A percentile compares a stretch with the other conserved stretches of the same genome.
Evolutionary conservation across 306 rosid genomes (phyloP).

Genomic region (Corylus americana): DNA sequence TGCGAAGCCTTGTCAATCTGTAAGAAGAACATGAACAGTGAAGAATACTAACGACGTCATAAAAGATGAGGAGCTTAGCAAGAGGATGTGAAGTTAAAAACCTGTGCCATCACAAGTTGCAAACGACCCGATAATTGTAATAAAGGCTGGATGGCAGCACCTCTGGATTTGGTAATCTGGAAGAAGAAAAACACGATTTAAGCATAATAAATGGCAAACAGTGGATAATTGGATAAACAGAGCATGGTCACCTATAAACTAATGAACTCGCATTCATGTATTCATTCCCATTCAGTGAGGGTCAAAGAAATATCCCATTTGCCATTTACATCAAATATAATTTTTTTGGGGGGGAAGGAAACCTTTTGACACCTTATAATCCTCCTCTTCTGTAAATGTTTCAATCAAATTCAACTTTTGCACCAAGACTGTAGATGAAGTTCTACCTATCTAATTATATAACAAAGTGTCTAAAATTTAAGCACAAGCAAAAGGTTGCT

Average conservation of each 20-base stretch:
- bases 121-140: slow-evolving; percentile 83
- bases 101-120: slow-evolving; percentile 85
- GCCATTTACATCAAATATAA: too few relatives aligned
- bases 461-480: not conserved
- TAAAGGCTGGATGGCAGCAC: slow-evolving; percentile 56
- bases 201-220: slow-evolving; percentile 14
- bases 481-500: not conserved
- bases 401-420: slow-evolving; percentile 3
- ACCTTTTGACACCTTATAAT: not conserved
- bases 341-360: too few relatives aligned
- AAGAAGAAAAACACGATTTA: slow-evolving; percentile 16
- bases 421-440: not conserved
- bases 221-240: not conserved
- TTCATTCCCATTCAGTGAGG: not conserved
- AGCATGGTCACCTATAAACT: not conserved
- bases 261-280: not conserved
- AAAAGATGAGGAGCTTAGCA: slow-evolving; percentile 3
- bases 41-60: slow-evolving; percentile 23
- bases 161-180: slow-evolving; percentile 70
- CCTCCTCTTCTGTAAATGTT: not conserved
- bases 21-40: slow-evolving; percentile 13
- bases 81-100: slow-evolving; percentile 28
- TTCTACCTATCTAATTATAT: not conserved
- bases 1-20: slow-evolving; percentile 75
- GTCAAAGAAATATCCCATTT: not conserved